phyloP scores from a whole-genome alignment of 345 rosid species.

The Gossypium longicalyx region DNA sequence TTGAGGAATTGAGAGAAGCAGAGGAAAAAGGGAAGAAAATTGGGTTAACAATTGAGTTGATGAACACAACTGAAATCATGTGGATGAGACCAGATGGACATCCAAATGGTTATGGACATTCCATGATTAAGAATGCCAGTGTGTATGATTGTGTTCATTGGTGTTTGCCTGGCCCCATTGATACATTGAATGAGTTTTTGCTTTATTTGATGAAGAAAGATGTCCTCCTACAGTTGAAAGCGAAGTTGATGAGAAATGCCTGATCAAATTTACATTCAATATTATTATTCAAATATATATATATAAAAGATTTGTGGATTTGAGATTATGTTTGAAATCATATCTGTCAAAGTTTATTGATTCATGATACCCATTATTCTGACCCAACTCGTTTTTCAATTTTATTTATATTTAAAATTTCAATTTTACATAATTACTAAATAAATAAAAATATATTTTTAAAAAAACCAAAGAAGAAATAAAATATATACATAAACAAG shows the following conservation, averaged over 20 bases:
- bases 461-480: no score
- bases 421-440: no score
- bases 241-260: slow-evolving; percentile 14
- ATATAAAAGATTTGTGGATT: background rate
- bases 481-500: no score
- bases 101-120: slow-evolving; percentile 36
- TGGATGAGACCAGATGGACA: slow-evolving; percentile 64
- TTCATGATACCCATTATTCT: no score
- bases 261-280: background rate
- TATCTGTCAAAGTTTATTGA: no score
- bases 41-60: slow-evolving; percentile 34
- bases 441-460: no score
- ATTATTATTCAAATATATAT: no score
- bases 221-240: background rate
- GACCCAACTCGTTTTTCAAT: no score
- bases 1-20: slow-evolving; percentile 37
- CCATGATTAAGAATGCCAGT: slow-evolving; percentile 22
- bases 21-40: slow-evolving; percentile 35
- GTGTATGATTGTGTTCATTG: slow-evolving; percentile 71
- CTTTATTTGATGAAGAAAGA: slow-evolving; percentile 45
- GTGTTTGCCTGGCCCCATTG: slow-evolving; percentile 85
- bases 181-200: slow-evolving; percentile 70
- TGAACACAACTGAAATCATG: slow-evolving; percentile 51
- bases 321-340: no score
- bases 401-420: no score